Evolutionary conservation across 495 filamentous ascomycete species (phyloP).

Genomic region (Oidiodendron maius): DNA sequence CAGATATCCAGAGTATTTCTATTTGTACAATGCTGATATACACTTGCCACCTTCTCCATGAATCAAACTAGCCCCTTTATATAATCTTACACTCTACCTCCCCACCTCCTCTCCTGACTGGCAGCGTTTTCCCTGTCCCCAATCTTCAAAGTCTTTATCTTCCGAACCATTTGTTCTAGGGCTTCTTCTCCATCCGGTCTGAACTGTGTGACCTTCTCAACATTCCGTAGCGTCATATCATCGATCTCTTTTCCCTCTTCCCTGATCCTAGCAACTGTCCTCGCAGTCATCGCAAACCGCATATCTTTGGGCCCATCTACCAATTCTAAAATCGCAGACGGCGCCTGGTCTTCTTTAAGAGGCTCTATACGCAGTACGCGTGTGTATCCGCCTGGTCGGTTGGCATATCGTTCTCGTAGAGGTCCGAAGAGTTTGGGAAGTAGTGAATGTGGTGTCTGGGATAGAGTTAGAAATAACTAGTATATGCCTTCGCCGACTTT

Average conservation of each 20-base stretch:
- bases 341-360: slow-evolving; percentile 68
- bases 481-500: not conserved
- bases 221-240: slow-evolving; percentile 69
- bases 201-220: slow-evolving; percentile 79
- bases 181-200: slow-evolving; percentile 58
- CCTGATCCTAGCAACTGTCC: slow-evolving; percentile 61
- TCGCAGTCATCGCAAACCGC: slow-evolving; percentile 88
- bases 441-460: slow-evolving; percentile 32
- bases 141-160: slow-evolving; percentile 39
- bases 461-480: not conserved
- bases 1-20: too few species aligned
- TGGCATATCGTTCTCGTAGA: slow-evolving; percentile 69
- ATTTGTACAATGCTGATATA: slow-evolving; percentile 11
- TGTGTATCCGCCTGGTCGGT: slow-evolving; percentile 89
- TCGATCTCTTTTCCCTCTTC: slow-evolving; percentile 44
- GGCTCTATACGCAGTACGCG: slow-evolving; percentile 82
- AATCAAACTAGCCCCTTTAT: not conserved
- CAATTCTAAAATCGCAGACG: slow-evolving; percentile 88
- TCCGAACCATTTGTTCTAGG: slow-evolving; percentile 66
- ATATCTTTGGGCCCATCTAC: slow-evolving; percentile 94
- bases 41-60: not conserved
- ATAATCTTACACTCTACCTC: slow-evolving; percentile 17
- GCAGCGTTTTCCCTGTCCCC: slow-evolving; percentile 21
- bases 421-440: slow-evolving; percentile 85
- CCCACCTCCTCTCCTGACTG: slow-evolving; percentile 21